Percentiles rank a stretch among this genome's conserved stretches.
Evolutionary conservation across 2,329 filamentous ascomycete species (phyloP).

Genomic region (Mariannaea elegans): DNA sequence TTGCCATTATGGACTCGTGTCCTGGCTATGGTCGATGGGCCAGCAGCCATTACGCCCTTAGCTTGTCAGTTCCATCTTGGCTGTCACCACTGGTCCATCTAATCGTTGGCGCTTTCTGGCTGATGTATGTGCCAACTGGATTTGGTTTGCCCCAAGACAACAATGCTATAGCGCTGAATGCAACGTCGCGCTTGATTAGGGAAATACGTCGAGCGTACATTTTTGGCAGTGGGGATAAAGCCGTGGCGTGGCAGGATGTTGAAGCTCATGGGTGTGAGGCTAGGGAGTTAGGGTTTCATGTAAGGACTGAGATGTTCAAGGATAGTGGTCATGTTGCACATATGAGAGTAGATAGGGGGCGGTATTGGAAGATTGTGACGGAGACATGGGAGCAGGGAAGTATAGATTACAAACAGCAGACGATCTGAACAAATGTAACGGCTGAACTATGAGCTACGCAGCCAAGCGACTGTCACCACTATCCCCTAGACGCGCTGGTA

Average conservation of each 20-base stretch:
- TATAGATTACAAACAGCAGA: too few species aligned
- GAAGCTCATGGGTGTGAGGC: constrained; percentile 58
- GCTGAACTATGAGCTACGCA: too few species aligned
- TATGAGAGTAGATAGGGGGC: constrained; percentile 52
- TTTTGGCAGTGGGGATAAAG: constrained; percentile 58
- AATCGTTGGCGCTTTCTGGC: constrained; percentile 45
- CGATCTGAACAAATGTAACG: too few species aligned
- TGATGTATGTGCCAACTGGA: constrained; percentile 43
- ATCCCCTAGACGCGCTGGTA: too few species aligned
- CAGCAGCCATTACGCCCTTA: constrained; percentile 51
- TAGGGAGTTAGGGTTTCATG: constrained; percentile 47
- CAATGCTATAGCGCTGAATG: constrained; percentile 51
- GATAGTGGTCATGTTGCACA: constrained; percentile 63
- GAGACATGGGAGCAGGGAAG: constrained; percentile 53
- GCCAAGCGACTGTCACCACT: too few species aligned
- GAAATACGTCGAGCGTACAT: constrained; percentile 61
- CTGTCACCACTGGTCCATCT: constrained; percentile 47
- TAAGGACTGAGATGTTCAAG: constrained; percentile 56
- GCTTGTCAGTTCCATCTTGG: constrained; percentile 46
- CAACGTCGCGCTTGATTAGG: constrained; percentile 39
- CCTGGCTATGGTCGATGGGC: constrained; percentile 55
- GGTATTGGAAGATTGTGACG: constrained; percentile 61
- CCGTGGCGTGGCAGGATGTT: constrained; percentile 58
- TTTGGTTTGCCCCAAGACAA: constrained; percentile 42
- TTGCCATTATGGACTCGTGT: constrained; percentile 59